Percentiles rank a stretch among this genome's conserved stretches.
Evolutionary conservation across 2,329 filamentous ascomycete species (phyloP).

Genomic region (Hypoxylon rubiginosum): DNA sequence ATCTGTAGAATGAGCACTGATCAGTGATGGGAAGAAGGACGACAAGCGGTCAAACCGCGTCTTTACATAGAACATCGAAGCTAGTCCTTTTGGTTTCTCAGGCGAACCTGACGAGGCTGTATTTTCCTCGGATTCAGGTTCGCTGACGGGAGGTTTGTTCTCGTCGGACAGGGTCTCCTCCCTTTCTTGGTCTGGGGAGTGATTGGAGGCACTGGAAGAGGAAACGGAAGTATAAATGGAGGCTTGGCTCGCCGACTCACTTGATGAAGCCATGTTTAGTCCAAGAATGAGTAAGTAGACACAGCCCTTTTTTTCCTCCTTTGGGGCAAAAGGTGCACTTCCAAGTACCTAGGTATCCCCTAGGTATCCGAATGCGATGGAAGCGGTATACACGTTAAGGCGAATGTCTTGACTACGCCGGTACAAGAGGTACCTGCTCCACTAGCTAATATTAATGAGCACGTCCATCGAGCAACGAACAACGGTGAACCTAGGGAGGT

Average conservation of each 20-base stretch:
- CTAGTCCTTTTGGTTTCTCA: conserved; percentile 19
- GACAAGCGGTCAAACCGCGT: conserved; percentile 50
- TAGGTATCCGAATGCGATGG: conserved; percentile 28
- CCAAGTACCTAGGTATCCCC: conserved; percentile 35
- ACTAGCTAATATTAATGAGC: conserved; percentile 40
- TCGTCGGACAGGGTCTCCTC: conserved; percentile 14
- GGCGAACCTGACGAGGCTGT: conserved; percentile 11
- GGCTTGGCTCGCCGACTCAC: conserved; percentile 37
- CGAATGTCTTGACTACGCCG: conserved; percentile 26
- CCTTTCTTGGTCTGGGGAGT: conserved; percentile 16
- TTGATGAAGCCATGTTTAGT: conserved; percentile 39
- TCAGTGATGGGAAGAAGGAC: conserved; percentile 53
- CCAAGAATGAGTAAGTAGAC: conserved; percentile 28
- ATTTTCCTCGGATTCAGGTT: conserved; percentile 18
- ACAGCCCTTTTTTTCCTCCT: conserved; percentile 19
- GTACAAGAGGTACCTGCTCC: conserved; percentile 32
- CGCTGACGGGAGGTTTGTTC: conserved; percentile 1
- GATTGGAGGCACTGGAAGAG: conserved; percentile 19
- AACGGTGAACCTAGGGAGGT: conserved; percentile 29
- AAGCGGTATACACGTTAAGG: conserved; percentile 31
- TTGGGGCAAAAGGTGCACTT: conserved; percentile 22
- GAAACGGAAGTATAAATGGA: conserved; percentile 38
- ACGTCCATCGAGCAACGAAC: conserved; percentile 20
- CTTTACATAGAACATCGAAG: conserved; percentile 39
- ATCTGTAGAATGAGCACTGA: conserved; percentile 45